These are phyloP conservation scores for Ceratobasidium sp. DNA, from an alignment of 1,284 basidiomycete genomes.

Conservation along the genomic window DNA sequence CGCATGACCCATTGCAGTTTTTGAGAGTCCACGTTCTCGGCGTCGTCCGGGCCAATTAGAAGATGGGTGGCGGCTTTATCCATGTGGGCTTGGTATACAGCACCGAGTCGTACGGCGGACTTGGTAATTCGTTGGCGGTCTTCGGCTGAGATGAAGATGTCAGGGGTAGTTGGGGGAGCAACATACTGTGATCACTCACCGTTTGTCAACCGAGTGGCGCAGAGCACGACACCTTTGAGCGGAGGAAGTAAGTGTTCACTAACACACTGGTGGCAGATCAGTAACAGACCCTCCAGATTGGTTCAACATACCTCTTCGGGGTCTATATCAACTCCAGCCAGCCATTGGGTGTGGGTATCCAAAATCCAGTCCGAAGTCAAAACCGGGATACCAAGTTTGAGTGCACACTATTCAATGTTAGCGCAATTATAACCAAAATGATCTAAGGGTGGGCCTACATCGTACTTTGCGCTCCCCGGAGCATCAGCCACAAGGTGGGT, in stretches of 20 bases:
- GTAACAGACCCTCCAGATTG: constrained; percentile 11
- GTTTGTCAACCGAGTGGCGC: constrained; percentile 48
- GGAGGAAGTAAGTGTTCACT: constrained; percentile 46
- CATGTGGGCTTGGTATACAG: constrained; percentile 46
- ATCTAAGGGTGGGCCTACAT: constrained; percentile 40
- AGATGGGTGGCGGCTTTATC: constrained; percentile 49
- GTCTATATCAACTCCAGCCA: constrained; percentile 48
- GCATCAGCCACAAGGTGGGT: constrained; percentile 51
- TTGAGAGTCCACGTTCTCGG: constrained; percentile 37
- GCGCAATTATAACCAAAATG: neutral
- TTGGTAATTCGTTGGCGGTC: constrained; percentile 41
- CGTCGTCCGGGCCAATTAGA: constrained; percentile 47
- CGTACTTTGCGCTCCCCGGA: constrained; percentile 50
- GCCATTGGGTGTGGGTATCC: constrained; percentile 47
- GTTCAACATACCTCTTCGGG: constrained; percentile 42
- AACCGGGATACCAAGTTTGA: constrained; percentile 48
- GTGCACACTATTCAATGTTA: constrained; percentile 46
- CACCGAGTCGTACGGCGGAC: constrained; percentile 38
- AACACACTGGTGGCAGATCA: constrained; percentile 43
- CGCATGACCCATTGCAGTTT: constrained; percentile 45
- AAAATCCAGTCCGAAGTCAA: constrained; percentile 49
- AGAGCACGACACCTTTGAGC: constrained; percentile 48
- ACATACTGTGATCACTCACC: constrained; percentile 31
- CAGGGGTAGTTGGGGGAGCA: neutral
- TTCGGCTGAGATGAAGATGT: constrained; percentile 31